Conservation (phyloP, 2,329 filamentous ascomycete genomes). For the Aspergillus transmontanensis region DNA sequence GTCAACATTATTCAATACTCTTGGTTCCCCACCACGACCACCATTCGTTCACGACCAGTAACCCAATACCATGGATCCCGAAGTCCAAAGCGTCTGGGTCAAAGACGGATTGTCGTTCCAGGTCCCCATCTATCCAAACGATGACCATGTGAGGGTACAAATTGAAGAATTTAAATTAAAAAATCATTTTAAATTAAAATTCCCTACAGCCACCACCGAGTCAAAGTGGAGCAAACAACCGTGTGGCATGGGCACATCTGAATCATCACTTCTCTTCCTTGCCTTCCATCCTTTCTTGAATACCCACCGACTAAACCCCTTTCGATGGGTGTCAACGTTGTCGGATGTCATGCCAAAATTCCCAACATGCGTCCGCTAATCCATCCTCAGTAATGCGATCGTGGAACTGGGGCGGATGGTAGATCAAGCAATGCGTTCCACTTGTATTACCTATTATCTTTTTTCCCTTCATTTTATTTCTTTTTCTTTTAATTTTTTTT, state of each 20-base stretch:
- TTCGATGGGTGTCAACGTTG: constrained; percentile 42
- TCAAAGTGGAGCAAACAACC: constrained; percentile 16
- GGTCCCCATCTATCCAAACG: neutral
- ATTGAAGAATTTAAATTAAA: neutral
- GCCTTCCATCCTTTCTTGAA: constrained; percentile 19
- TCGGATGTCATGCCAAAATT: constrained; percentile 35
- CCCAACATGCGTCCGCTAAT: constrained; percentile 29
- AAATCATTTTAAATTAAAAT: neutral
- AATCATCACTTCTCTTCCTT: constrained; percentile 19
- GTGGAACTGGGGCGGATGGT: constrained; percentile 39
- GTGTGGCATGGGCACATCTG: constrained; percentile 22
- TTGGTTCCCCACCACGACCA: constrained; percentile 5
- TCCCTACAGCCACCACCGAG: neutral
- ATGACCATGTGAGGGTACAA: neutral
- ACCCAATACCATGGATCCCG: constrained; percentile 8
- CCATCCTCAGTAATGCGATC: constrained; percentile 27
- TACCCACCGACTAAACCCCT: constrained; percentile 24
- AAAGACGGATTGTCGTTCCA: constrained; percentile 13
- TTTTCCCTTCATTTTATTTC: constrained; percentile 6
- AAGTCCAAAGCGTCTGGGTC: constrained; percentile 10
- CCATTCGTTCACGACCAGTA: neutral
- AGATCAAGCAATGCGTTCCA: constrained; percentile 31
- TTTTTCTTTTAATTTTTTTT: constrained; percentile 8
- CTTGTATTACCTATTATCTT: constrained; percentile 1
- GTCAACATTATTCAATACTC: constrained; percentile 13